Evolutionary conservation across 2,329 filamentous ascomycete species (phyloP).

Genomic region (Talaromyces sp.): DNA sequence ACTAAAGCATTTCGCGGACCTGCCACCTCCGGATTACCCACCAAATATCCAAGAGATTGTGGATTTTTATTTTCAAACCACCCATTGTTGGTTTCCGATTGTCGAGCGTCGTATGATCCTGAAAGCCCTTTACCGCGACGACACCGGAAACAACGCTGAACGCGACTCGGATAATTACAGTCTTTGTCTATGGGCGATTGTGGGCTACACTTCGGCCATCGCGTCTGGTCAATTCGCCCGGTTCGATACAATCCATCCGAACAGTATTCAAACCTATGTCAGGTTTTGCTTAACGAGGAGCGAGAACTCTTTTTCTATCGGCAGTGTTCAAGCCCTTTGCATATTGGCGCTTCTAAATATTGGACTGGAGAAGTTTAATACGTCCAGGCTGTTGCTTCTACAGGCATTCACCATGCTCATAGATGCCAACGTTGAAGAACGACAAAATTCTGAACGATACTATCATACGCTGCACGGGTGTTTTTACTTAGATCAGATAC

Average conservation of each 20-base stretch:
- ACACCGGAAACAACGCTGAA: conserved; percentile 45
- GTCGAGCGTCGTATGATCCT: conserved; percentile 64
- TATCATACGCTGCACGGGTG: conserved; percentile 22
- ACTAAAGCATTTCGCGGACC: conserved; percentile 32
- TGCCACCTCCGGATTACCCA: conserved; percentile 51
- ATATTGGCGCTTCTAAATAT: conserved; percentile 63
- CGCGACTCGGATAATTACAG: conserved; percentile 5
- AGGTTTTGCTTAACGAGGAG: conserved; percentile 45
- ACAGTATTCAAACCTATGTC: conserved; percentile 50
- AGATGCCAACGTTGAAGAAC: conserved; percentile 37
- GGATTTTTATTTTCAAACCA: conserved; percentile 72
- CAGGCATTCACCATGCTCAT: conserved; percentile 58
- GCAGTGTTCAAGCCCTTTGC: conserved; percentile 56
- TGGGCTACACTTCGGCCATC: conserved; percentile 52
- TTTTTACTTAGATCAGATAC: conserved; percentile 26
- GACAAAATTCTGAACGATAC: conserved; percentile 21
- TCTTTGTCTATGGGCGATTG: conserved; percentile 53
- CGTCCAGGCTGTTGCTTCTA: conserved; percentile 64
- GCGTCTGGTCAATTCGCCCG: not conserved
- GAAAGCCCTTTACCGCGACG: conserved; percentile 45
- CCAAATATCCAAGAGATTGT: conserved; percentile 52
- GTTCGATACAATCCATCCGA: conserved; percentile 41
- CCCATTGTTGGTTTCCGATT: conserved; percentile 73
- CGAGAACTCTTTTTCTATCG: conserved; percentile 46
- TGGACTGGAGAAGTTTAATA: conserved; percentile 53